Conservation (phyloP, 176 grass and related monocot species). For the Phoenix roebelenii region DNA sequence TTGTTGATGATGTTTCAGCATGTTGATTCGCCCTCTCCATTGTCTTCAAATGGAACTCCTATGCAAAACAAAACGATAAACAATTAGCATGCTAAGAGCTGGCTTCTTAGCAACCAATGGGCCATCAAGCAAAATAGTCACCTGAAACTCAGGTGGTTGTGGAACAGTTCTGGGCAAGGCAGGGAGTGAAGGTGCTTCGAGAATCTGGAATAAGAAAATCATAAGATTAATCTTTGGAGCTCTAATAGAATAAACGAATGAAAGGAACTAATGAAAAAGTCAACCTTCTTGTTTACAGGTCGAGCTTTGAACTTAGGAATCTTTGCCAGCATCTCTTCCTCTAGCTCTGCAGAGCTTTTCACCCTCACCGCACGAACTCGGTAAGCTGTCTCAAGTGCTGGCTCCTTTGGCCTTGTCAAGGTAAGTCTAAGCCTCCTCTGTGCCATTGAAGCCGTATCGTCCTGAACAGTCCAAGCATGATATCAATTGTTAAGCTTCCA, state of each 20-base stretch:
- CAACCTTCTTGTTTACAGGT: conserved; percentile 66
- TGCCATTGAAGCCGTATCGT: conserved; percentile 31
- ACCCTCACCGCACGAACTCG: conserved; percentile 68
- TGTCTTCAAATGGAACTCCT: conserved; percentile 91
- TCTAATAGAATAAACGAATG: no score
- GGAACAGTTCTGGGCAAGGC: conserved; percentile 52
- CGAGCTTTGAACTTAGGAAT: conserved; percentile 97
- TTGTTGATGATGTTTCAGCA: conserved; percentile 44
- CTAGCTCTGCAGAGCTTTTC: conserved; percentile 77
- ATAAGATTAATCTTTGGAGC: no score
- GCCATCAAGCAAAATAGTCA: conserved; percentile 12
- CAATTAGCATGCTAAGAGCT: no score
- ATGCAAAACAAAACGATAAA: conserved; percentile 7
- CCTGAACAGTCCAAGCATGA: conserved; percentile 27
- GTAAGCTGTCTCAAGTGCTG: conserved; percentile 60
- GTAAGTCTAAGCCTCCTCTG: conserved; percentile 58
- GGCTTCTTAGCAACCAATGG: not conserved
- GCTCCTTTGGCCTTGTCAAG: conserved; percentile 90
- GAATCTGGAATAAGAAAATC: conserved; percentile 50
- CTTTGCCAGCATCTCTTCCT: conserved; percentile 88
- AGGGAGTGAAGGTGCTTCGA: conserved; percentile 53
- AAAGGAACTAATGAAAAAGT: conserved; percentile 3
- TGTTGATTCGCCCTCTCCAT: conserved; percentile 66
- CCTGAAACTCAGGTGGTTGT: conserved; percentile 62
- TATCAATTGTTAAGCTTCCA: no score